phyloP scores from a whole-genome alignment of 768 basidiomycete species.

The Erythrobasidium yunnanense region DNA sequence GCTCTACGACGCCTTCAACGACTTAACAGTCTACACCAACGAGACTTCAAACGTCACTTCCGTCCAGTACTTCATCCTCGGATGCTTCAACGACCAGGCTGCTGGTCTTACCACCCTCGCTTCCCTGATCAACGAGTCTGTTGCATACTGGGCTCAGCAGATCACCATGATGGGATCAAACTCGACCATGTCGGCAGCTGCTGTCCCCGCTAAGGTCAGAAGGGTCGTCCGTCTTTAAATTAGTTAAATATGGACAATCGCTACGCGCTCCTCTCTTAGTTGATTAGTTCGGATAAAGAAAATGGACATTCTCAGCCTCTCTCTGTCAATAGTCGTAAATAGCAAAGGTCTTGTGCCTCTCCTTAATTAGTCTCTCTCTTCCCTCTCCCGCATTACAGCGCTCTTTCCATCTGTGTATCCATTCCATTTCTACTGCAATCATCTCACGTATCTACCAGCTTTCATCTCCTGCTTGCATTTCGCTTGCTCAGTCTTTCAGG shows the following conservation, averaged over 20 bases:
- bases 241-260: too few relatives aligned
- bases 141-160: not conserved
- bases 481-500: not conserved
- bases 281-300: too few relatives aligned
- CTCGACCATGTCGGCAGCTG: not conserved
- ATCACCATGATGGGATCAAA: not conserved
- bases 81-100: slow-evolving; percentile 21
- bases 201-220: not conserved
- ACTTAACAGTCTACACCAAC: slow-evolving; percentile 17
- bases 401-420: too few relatives aligned
- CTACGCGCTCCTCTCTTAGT: too few relatives aligned
- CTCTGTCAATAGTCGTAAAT: too few relatives aligned
- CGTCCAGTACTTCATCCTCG: slow-evolving; percentile 25
- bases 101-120: slow-evolving; percentile 4
- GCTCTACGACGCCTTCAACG: slow-evolving; percentile 12
- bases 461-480: not conserved
- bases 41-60: not conserved
- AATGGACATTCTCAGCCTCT: too few relatives aligned
- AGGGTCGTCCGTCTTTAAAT: too few relatives aligned
- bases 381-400: too few relatives aligned
- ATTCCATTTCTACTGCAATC: too few relatives aligned
- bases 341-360: too few relatives aligned
- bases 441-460: too few relatives aligned
- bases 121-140: not conserved
- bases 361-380: too few relatives aligned